Evolutionary conservation across 257 asterid species (phyloP).

Genomic region (Nicotiana knightiana): DNA sequence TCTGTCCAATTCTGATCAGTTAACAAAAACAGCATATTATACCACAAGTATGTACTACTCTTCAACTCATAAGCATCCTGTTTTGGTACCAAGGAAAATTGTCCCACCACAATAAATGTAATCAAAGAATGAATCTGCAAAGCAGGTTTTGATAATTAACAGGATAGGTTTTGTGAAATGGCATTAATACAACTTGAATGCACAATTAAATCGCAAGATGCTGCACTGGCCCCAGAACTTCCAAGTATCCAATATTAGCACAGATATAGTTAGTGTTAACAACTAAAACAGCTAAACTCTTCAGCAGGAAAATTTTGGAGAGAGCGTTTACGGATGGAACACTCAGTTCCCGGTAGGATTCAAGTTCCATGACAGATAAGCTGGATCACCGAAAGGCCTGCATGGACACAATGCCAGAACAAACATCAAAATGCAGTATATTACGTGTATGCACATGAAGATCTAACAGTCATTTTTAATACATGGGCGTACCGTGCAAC

Average conservation of each 20-base stretch:
- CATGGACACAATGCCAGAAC: not conserved
- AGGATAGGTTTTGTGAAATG: not conserved
- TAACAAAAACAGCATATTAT: too few species aligned
- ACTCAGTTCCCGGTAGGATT: constrained; percentile 24
- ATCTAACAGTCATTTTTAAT: not conserved
- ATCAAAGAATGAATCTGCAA: not conserved
- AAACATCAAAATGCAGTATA: not conserved
- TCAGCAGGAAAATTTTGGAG: constrained; percentile 1
- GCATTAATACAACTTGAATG: not conserved
- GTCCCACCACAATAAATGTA: not conserved
- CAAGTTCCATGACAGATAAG: constrained; percentile 70
- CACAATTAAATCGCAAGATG: not conserved
- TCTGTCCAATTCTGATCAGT: too few species aligned
- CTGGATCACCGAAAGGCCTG: constrained; percentile 83
- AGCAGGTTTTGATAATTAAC: not conserved
- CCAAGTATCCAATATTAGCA: not conserved
- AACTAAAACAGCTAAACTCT: constrained; percentile 8
- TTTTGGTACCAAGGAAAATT: not conserved
- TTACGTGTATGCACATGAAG: too few species aligned
- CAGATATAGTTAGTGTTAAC: not conserved
- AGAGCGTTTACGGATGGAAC: not conserved
- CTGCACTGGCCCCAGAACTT: not conserved
- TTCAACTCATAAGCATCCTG: not conserved
- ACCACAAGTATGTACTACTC: too few species aligned
- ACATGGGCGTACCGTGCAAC: not conserved